Evolutionary conservation across 2,329 filamentous ascomycete genomes (phyloP).

Genomic region (Phaeomoniella chlamydospora): DNA sequence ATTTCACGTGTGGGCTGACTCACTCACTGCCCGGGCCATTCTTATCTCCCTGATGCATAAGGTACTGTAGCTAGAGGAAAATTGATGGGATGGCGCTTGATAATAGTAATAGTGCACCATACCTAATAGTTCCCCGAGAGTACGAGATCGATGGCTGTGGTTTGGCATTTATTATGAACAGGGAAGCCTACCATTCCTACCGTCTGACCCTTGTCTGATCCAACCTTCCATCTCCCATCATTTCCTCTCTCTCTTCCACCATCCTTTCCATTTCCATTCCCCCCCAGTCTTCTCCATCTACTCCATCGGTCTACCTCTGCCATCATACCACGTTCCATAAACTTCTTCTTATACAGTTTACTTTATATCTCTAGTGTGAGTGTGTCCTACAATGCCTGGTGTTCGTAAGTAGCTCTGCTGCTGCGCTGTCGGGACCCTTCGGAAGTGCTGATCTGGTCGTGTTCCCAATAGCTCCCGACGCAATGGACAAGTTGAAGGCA

Average conservation of each 20-base stretch:
- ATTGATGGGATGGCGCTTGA: background rate
- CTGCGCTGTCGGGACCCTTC: background rate
- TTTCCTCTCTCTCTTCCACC: slow-evolving; percentile 50
- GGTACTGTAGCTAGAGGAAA: too few species aligned
- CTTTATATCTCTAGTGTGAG: background rate
- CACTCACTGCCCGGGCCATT: too few species aligned
- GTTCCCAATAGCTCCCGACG: background rate
- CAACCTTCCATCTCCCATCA: too few species aligned
- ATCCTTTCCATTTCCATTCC: slow-evolving; percentile 28
- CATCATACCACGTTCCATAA: background rate
- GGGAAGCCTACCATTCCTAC: background rate
- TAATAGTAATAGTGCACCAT: background rate
- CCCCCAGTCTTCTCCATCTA: background rate
- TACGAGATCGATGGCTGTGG: background rate
- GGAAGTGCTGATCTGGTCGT: background rate
- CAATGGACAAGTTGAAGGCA: background rate
- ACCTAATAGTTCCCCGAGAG: background rate
- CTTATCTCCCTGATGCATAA: too few species aligned
- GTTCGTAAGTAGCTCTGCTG: slow-evolving; percentile 1
- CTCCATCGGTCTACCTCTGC: background rate
- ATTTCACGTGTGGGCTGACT: too few species aligned
- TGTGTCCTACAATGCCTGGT: slow-evolving; percentile 1
- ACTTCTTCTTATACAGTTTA: background rate
- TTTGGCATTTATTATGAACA: background rate
- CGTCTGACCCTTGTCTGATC: too few species aligned